Conservation (phyloP, 169 alveolate species). For the Plasmodium yoelii region DNA sequence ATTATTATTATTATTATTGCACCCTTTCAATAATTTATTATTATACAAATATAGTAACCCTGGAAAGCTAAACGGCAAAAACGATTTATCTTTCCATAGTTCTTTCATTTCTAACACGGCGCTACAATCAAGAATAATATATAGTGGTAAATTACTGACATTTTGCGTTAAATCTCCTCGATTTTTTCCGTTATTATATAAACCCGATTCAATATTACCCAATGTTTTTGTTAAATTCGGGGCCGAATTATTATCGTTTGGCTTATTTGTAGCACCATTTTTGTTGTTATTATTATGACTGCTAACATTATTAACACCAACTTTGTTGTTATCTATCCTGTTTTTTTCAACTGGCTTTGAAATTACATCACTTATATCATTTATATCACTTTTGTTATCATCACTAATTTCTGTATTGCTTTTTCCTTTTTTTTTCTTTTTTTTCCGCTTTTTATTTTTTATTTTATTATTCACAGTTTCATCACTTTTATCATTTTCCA, state of each 20-base stretch:
- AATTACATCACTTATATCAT: background rate
- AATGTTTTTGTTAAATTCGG: too few species aligned
- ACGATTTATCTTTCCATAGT: constrained; percentile 59
- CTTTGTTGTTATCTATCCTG: background rate
- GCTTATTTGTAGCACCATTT: background rate
- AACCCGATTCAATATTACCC: background rate
- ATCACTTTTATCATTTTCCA: background rate
- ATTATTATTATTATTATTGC: background rate
- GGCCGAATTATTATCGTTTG: too few species aligned
- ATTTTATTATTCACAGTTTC: background rate
- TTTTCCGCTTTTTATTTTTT: background rate
- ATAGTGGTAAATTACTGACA: constrained; percentile 44
- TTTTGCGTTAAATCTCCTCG: background rate
- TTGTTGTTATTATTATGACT: background rate
- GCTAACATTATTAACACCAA: background rate
- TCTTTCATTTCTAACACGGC: constrained; percentile 74
- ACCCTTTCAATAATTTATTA: constrained; percentile 29
- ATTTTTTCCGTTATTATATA: constrained; percentile 3
- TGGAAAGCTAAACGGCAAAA: constrained; percentile 72
- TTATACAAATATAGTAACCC: constrained; percentile 62
- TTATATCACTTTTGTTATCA: background rate
- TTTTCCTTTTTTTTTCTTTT: background rate
- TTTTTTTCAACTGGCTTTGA: background rate
- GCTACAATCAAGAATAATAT: constrained; percentile 62
- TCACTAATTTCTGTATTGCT: background rate